Base-by-base conservation (phyloP, 2,329 filamentous ascomycete genomes). In the Trichoderma gracile region DNA sequence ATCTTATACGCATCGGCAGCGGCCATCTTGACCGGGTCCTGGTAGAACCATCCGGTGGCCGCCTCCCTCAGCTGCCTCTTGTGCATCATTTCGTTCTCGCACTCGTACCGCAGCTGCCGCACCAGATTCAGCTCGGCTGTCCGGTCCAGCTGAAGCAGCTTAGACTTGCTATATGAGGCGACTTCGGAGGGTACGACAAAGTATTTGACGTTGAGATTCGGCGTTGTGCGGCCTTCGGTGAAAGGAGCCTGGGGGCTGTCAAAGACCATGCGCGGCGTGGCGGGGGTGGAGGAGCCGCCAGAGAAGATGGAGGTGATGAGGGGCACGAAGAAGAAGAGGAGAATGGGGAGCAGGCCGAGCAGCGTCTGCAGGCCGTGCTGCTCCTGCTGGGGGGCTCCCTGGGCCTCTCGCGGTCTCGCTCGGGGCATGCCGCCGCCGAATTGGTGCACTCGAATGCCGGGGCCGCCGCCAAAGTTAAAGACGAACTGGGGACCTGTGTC, bases 401-500 rank as follows among this genome's bases (percentile, higher is more conserved):
- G 85, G 38, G 84, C 82, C 69, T 89, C 82, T 72, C 85, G 86
- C 21, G 93, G 93, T 73, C 95, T 84, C 77, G 89, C 83, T 70
- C 92, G 86, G 25, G 93, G 92, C 62, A 85, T 83, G 6, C 81
- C 84, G 61, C 95, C 94, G 70, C 93, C 94, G 76, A 99, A 98
- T 75, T 97, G 94, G 76, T 98, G 95, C 67, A 99, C 92, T 66
- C 94, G 87, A 71, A 99, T 88, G 21, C 93, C 94, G 3, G 94
- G 93, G 8, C 93, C 92, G 66, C 93, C 93, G 69, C 92, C 92
- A 77, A 97, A 86, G 78, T 97, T 97, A 79, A 98, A 98, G 62
- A 97, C 91, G 76, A 97, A 97, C 71, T 92, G 90, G 27, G 92
- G 92, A 17, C 92, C 92, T 67, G 84, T 85, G 72, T 92, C 90